Percentiles rank a stretch among this genome's conserved stretches.
phyloP scores from a whole-genome alignment of 306 rosid genomes.

The Neltuma alba region DNA sequence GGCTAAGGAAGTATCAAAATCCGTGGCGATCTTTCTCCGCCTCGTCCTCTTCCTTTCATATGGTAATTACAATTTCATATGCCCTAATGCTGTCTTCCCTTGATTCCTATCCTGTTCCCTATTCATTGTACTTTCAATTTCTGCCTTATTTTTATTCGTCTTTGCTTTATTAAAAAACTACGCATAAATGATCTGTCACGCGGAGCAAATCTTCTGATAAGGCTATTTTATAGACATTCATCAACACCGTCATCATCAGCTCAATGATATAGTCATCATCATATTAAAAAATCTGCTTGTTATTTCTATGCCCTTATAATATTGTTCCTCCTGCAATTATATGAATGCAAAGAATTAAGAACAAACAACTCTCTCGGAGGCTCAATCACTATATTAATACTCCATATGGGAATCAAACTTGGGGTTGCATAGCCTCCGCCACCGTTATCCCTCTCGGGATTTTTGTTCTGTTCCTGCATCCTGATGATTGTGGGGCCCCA shows the following conservation, averaged over 20 bases:
- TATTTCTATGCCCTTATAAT: conserved; percentile 14
- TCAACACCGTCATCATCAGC: conserved; percentile 39
- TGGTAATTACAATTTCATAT: conserved; percentile 14
- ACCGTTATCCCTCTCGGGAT: conserved; percentile 42
- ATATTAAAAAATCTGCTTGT: conserved; percentile 28
- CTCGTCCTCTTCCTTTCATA: not conserved
- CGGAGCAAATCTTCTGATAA: conserved; percentile 48
- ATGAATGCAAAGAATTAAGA: conserved; percentile 46
- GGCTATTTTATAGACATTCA: conserved; percentile 20
- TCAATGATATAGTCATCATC: conserved; percentile 39
- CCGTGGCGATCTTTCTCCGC: not conserved
- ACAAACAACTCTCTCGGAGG: conserved; percentile 22
- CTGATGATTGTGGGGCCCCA: conserved; percentile 45
- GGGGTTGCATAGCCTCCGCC: conserved; percentile 44
- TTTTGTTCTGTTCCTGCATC: conserved; percentile 57
- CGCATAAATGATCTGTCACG: conserved; percentile 30
- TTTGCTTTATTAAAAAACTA: conserved; percentile 10
- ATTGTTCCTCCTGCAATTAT: not conserved
- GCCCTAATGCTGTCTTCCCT: not conserved
- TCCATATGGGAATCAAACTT: conserved; percentile 37
- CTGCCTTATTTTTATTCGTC: conserved; percentile 19
- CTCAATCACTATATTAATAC: not conserved
- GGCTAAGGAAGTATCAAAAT: not conserved
- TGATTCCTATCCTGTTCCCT: not conserved
- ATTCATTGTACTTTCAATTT: not conserved